Evolutionary conservation across 2,329 filamentous ascomycete species (phyloP).

Genomic region (Colletotrichum karsti): DNA sequence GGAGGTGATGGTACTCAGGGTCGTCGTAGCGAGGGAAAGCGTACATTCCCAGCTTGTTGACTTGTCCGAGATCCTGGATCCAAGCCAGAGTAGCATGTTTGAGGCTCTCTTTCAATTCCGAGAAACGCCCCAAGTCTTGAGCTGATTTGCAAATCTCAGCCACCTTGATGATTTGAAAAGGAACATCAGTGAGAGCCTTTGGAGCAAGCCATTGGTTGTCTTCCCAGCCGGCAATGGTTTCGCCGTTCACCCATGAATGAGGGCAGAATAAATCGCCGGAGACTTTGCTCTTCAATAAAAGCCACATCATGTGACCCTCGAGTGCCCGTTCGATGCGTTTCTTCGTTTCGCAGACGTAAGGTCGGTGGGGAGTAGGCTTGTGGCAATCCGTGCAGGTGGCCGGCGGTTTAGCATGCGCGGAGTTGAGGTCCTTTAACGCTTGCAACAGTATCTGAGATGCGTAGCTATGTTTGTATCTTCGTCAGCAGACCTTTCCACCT

Average conservation of each 20-base stretch:
- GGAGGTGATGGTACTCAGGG: too few species aligned
- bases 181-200: neutral
- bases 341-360: too few species aligned
- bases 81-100: neutral
- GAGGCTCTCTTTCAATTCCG: neutral
- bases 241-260: neutral
- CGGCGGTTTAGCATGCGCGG: too few species aligned
- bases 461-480: neutral
- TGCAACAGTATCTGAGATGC: neutral
- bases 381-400: too few species aligned
- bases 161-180: neutral
- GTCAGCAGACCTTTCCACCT: too few species aligned
- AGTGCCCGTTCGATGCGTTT: too few species aligned
- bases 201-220: neutral
- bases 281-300: neutral
- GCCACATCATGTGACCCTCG: neutral
- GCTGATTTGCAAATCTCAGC: neutral
- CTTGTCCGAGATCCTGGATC: neutral
- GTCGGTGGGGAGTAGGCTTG: too few species aligned
- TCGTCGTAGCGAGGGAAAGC: neutral
- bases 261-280: neutral
- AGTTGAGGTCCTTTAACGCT: neutral
- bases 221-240: neutral
- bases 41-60: neutral
- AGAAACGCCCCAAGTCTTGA: too few species aligned